Evolutionary conservation across 139 green algal species (phyloP).

Genomic region (Limnomonas spitsbergensis): DNA sequence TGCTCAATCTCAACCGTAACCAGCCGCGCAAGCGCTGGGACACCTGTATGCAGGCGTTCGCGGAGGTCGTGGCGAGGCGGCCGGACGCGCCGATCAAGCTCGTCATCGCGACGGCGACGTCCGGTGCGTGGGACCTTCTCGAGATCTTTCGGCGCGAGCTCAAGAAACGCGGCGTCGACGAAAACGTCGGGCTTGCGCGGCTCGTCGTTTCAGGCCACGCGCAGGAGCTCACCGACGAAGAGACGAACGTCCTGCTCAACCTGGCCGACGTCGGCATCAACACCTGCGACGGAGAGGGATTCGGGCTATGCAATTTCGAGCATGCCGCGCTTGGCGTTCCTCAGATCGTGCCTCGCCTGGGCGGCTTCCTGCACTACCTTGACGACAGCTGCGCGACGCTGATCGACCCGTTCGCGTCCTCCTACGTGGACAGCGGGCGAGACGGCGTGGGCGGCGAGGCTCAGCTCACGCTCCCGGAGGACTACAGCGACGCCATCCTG

Average conservation of each 20-base stretch:
- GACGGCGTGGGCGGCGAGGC: conserved; percentile 23
- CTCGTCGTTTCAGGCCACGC: neutral
- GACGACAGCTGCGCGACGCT: conserved; percentile 9
- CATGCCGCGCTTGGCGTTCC: conserved; percentile 11
- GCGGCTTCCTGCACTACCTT: conserved; percentile 25
- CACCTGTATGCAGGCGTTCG: conserved; percentile 30
- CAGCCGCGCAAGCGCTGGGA: conserved; percentile 29
- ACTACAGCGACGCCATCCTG: conserved; percentile 17
- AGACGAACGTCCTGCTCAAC: conserved; percentile 25
- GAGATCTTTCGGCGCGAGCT: conserved; percentile 21
- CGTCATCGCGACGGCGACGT: conserved; percentile 10
- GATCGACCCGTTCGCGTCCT: neutral
- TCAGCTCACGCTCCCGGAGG: neutral
- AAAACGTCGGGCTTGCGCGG: neutral
- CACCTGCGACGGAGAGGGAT: conserved; percentile 26
- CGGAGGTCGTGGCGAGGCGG: conserved; percentile 11
- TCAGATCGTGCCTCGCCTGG: conserved; percentile 21
- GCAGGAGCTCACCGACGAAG: conserved; percentile 18
- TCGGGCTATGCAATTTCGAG: conserved; percentile 27
- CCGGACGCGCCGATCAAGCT: conserved; percentile 14
- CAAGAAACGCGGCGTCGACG: neutral
- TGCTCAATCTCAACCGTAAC: conserved; percentile 31
- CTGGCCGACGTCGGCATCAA: conserved; percentile 16
- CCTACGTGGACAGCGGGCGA: conserved; percentile 19
- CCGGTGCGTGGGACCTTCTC: conserved; percentile 19